phyloP scores from a whole-genome alignment of 495 filamentous ascomycete genomes.

The Aspergillus sparsus region DNA sequence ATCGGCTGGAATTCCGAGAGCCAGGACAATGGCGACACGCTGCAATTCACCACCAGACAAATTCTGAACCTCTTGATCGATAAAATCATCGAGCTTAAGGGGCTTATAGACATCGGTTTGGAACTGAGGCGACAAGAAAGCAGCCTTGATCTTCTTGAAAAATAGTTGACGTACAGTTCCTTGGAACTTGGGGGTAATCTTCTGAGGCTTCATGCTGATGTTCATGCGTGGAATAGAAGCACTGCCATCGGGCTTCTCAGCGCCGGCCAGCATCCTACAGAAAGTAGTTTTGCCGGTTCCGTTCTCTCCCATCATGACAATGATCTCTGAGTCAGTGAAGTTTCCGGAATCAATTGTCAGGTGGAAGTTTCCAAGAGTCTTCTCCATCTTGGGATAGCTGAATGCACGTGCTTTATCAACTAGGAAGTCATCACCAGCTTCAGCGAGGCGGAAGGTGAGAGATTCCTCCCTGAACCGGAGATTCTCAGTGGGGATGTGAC shows the following conservation, averaged over 20 bases:
- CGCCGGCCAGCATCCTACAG: constrained; percentile 92
- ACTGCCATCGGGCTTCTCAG: constrained; percentile 79
- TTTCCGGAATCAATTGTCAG: constrained; percentile 76
- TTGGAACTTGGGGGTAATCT: constrained; percentile 96
- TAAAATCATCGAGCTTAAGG: constrained; percentile 96
- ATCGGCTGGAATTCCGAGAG: constrained; percentile 92
- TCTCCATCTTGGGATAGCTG: constrained; percentile 85
- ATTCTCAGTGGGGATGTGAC: constrained; percentile 97
- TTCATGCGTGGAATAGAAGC: constrained; percentile 85
- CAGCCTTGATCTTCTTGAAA: constrained; percentile 96
- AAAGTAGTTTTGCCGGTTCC: constrained; percentile 97
- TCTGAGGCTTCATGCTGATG: constrained; percentile 99
- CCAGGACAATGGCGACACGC: constrained; percentile 95
- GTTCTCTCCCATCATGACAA: constrained; percentile 99
- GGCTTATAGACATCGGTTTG: constrained; percentile 99
- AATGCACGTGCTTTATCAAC: constrained; percentile 83
- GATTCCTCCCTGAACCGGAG: constrained; percentile 97
- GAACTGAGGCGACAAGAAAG: constrained; percentile 95
- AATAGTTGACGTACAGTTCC: constrained; percentile 94
- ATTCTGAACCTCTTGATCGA: constrained; percentile 98
- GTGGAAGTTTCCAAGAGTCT: constrained; percentile 89
- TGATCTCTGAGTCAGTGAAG: constrained; percentile 97
- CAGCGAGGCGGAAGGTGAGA: constrained; percentile 91
- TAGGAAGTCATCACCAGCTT: constrained; percentile 88
- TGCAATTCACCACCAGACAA: constrained; percentile 98